Evolutionary conservation across 2,329 filamentous ascomycete species (phyloP).

Genomic region (Aureobasidium sp.): DNA sequence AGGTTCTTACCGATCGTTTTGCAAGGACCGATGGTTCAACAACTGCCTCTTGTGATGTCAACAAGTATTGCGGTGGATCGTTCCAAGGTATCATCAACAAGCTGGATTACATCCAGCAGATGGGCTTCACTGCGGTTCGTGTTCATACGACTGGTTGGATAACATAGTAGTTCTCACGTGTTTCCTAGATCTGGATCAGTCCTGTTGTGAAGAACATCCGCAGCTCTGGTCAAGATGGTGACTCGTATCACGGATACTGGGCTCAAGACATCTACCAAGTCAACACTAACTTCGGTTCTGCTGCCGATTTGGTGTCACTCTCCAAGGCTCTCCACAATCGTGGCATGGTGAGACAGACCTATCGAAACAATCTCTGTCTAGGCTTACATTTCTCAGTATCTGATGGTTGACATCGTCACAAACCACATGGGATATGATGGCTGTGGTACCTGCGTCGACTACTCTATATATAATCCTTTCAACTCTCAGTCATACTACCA

Average conservation of each 20-base stretch:
- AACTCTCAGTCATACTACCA: constrained; percentile 40
- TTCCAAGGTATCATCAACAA: constrained; percentile 52
- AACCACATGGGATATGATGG: constrained; percentile 33
- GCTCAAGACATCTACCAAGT: constrained; percentile 41
- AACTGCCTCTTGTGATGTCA: constrained; percentile 29
- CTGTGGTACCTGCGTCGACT: constrained; percentile 25
- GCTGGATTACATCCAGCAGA: constrained; percentile 56
- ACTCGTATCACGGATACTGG: constrained; percentile 53
- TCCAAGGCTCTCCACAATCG: constrained; percentile 30
- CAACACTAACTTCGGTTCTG: constrained; percentile 33
- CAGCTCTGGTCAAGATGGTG: constrained; percentile 29
- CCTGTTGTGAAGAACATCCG: constrained; percentile 45
- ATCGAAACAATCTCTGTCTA: no score
- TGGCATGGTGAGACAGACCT: constrained; percentile 23
- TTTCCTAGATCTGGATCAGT: constrained; percentile 42
- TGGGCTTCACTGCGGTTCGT: constrained; percentile 53
- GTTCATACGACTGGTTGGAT: constrained; percentile 19
- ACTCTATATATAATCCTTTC: constrained; percentile 34
- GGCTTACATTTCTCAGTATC: constrained; percentile 18
- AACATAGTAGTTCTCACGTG: neutral
- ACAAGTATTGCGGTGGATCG: constrained; percentile 54
- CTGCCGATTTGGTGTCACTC: constrained; percentile 31
- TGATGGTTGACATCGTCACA: constrained; percentile 34
- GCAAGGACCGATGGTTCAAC: constrained; percentile 35
- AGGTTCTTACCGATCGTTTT: constrained; percentile 31